These are phyloP conservation scores for Aaosphaeria arxii DNA, from an alignment of 2,329 filamentous ascomycete genomes.

Conservation along the genomic window DNA sequence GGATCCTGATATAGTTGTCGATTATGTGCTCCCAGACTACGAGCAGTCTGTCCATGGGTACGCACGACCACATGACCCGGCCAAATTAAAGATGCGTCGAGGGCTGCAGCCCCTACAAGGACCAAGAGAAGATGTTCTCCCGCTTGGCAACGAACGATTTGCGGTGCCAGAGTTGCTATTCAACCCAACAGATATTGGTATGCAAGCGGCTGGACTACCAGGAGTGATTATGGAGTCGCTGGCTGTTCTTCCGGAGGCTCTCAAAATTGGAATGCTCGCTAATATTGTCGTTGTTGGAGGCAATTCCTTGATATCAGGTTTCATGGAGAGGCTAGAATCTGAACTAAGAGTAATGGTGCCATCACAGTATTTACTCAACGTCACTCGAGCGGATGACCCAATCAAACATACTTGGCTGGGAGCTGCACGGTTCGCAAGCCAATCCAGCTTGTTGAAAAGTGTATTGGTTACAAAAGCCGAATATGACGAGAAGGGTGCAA, in stretches of 20 bases:
- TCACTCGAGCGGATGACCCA: slow-evolving; percentile 65
- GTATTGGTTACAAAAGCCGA: slow-evolving; percentile 81
- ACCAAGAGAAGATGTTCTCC: slow-evolving; percentile 72
- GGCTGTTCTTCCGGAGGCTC: slow-evolving; percentile 68
- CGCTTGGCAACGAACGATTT: slow-evolving; percentile 89
- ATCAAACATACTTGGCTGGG: slow-evolving; percentile 82
- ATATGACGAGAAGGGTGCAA: slow-evolving; percentile 79
- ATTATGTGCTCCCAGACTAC: slow-evolving; percentile 89
- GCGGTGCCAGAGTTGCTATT: slow-evolving; percentile 87
- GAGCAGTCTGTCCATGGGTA: slow-evolving; percentile 63
- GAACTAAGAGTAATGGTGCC: slow-evolving; percentile 62
- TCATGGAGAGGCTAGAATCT: slow-evolving; percentile 71
- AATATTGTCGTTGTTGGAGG: slow-evolving; percentile 90
- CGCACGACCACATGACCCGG: slow-evolving; percentile 73
- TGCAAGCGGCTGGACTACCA: slow-evolving; percentile 77
- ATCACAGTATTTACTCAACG: slow-evolving; percentile 25
- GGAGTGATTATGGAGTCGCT: slow-evolving; percentile 81
- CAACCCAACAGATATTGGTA: slow-evolving; percentile 77
- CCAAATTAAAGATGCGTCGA: slow-evolving; percentile 53
- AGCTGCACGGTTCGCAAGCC: slow-evolving; percentile 71
- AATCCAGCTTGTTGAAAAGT: slow-evolving; percentile 61
- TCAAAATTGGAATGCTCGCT: slow-evolving; percentile 79
- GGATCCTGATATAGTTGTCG: slow-evolving; percentile 64
- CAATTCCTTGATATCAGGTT: slow-evolving; percentile 74
- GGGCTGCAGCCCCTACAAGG: slow-evolving; percentile 47